Evolutionary conservation across 2,329 filamentous ascomycete species (phyloP), one percentile per base, ranked within the genome.

Genomic region (Fonsecaea monophora): DNA sequence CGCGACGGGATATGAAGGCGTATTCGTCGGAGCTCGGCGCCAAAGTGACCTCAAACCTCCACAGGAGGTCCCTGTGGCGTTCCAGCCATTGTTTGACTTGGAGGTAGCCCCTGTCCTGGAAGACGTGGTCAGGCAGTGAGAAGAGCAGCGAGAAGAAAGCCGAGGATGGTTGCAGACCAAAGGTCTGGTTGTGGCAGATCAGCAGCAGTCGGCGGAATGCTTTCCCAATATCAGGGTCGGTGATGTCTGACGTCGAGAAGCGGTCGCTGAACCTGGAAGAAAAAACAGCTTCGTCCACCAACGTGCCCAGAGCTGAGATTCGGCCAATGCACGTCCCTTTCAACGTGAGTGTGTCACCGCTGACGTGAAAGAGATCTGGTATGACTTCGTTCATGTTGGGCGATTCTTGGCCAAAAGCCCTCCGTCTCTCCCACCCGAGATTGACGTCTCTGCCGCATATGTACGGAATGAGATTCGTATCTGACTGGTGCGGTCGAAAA

Each of bases 151-250:
- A 40, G 56, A 68, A 63, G 37, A 68, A 68, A 1, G 65, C 67
- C 3, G 53, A 48, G 12, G 63, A 62, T 2, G 45, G 54, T 48
- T 66, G 60, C 32, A 64, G 60, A 1, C 60, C 60, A 35, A 64
- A 68, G 9, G 67, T 64, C 60, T 68, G 63, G 32, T 64, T 64
- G 50, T 68, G 67, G 40, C 59, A 68, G 38, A 68, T 59, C 9
- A 68, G 56, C n/a, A 68, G 50, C n/a, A 68, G 42, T 34, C 67
- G 64, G 25, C 67, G 63, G 30, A 68, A 66, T 4, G 64, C 59
- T 40, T 64, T 66, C 8, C 58, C 67, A 15, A 64, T 59, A 15
- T 68, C 63, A n/a, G 62, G 56, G 13, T 48, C 56, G 12, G 57
- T 63, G 15, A 53, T 61, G 13, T 61, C 59, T 15, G 15, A 21